Evolutionary conservation across 2,329 filamentous ascomycete species (phyloP).

Genomic region (Talaromyces sp.): DNA sequence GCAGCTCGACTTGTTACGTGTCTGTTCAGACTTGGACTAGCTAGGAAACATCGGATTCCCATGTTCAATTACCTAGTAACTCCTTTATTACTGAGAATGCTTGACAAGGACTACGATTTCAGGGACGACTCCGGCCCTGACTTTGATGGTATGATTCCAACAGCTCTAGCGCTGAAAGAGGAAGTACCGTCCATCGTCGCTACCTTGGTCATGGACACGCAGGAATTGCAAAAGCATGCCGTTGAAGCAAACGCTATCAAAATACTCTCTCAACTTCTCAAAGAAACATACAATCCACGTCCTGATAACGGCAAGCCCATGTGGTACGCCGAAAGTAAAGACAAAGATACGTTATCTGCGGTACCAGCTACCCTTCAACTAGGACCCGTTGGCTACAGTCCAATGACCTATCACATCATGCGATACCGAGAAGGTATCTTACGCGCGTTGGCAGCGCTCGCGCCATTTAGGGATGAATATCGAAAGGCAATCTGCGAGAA

Average conservation of each 20-base stretch:
- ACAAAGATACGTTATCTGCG: conserved; percentile 13
- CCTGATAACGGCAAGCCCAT: conserved; percentile 46
- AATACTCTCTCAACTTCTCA: conserved; percentile 58
- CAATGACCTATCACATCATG: conserved; percentile 62
- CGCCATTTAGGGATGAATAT: conserved; percentile 75
- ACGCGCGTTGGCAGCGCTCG: conserved; percentile 74
- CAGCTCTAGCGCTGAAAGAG: conserved; percentile 56
- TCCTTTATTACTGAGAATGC: conserved; percentile 62
- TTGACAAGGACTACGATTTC: conserved; percentile 50
- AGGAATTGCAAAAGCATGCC: conserved; percentile 73
- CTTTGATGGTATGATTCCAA: conserved; percentile 35
- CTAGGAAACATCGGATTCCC: conserved; percentile 58
- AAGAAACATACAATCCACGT: conserved; percentile 60
- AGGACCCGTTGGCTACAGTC: conserved; percentile 57
- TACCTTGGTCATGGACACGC: conserved; percentile 70
- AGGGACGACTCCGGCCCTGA: conserved; percentile 36
- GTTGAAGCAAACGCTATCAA: conserved; percentile 64
- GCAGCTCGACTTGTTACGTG: conserved; percentile 65
- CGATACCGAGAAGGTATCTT: conserved; percentile 70
- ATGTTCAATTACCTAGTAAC: conserved; percentile 64
- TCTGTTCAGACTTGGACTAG: conserved; percentile 63
- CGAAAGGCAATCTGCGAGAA: conserved; percentile 76
- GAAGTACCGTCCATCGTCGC: conserved; percentile 71
- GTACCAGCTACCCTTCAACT: conserved; percentile 44
- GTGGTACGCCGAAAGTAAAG: conserved; percentile 47